Evolutionary conservation across 2,329 filamentous ascomycete species (phyloP).

Genomic region (Stagonosporopsis cucurbitacearum): DNA sequence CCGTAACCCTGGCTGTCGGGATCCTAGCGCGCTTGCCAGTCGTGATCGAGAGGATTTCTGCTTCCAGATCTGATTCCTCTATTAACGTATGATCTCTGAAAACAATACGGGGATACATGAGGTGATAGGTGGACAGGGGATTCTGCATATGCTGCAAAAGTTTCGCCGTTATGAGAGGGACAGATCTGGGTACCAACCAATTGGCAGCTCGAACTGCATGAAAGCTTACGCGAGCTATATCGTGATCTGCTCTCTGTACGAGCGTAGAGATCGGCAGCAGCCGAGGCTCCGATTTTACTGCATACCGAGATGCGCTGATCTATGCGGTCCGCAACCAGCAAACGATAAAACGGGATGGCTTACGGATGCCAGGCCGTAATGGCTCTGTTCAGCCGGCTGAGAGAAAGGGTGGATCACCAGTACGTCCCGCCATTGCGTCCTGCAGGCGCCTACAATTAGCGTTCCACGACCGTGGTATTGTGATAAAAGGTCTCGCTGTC

Average conservation of each 20-base stretch:
- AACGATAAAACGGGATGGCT: constrained; percentile 29
- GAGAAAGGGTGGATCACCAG: constrained; percentile 22
- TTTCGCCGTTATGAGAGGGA: constrained; percentile 29
- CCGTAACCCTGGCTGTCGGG: constrained; percentile 29
- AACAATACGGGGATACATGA: too few relatives aligned
- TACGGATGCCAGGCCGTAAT: constrained; percentile 28
- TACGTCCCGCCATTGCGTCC: constrained; percentile 23
- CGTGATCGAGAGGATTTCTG: constrained; percentile 17
- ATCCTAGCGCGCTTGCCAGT: constrained; percentile 5
- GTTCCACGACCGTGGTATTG: constrained; percentile 24
- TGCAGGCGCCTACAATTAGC: constrained; percentile 28
- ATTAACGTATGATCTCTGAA: neutral
- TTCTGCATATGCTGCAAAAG: constrained; percentile 24
- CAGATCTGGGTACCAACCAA: constrained; percentile 24
- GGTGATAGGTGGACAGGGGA: constrained; percentile 26
- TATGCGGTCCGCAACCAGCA: constrained; percentile 27
- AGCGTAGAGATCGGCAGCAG: constrained; percentile 32
- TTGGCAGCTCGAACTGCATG: constrained; percentile 34
- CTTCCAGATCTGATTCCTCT: constrained; percentile 1
- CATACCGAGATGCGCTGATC: constrained; percentile 20
- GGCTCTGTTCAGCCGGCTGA: constrained; percentile 20
- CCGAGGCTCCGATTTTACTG: constrained; percentile 19
- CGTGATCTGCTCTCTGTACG: constrained; percentile 31
- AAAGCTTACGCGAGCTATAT: constrained; percentile 31
- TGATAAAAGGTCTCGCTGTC: constrained; percentile 30